A percentile compares a stretch with the other conserved stretches of the same genome.
These are phyloP conservation scores for Bimuria novae-zelandiae DNA, from an alignment of 2,329 filamentous ascomycete species.

Conservation along the genomic window DNA sequence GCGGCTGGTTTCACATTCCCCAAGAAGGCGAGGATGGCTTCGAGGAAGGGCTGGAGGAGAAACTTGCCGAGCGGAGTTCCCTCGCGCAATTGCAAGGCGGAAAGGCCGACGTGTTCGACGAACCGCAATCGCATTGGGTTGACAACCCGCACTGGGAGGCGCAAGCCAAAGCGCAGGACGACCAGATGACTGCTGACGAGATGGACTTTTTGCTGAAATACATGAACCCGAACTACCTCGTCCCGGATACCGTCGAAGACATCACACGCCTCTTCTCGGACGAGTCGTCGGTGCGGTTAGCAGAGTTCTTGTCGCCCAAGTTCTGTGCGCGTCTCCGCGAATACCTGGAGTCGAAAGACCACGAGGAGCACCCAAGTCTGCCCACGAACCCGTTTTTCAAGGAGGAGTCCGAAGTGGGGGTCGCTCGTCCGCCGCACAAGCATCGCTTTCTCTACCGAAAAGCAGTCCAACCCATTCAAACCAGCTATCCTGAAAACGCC, in stretches of 20 bases:
- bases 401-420: slow-evolving; percentile 52
- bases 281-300: slow-evolving; percentile 81
- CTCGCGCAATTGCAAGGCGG: slow-evolving; percentile 85
- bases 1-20: slow-evolving; percentile 98
- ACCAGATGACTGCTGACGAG: slow-evolving; percentile 73
- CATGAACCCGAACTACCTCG: slow-evolving; percentile 87
- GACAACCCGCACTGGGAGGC: slow-evolving; percentile 42
- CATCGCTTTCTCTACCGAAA: slow-evolving; percentile 88
- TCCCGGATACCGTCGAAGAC: slow-evolving; percentile 85
- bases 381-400: slow-evolving; percentile 38
- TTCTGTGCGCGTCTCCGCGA: slow-evolving; percentile 74
- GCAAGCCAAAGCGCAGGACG: slow-evolving; percentile 52
- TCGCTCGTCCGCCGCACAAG: slow-evolving; percentile 90
- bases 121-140: slow-evolving; percentile 68
- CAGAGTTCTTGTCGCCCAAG: slow-evolving; percentile 76
- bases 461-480: slow-evolving; percentile 47
- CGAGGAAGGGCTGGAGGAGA: slow-evolving; percentile 84
- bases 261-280: slow-evolving; percentile 79
- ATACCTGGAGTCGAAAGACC: slow-evolving; percentile 65
- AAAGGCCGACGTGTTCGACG: slow-evolving; percentile 87
- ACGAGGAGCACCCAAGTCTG: slow-evolving; percentile 51
- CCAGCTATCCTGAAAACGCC: slow-evolving; percentile 37
- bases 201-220: slow-evolving; percentile 90
- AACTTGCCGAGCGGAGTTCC: slow-evolving; percentile 85
- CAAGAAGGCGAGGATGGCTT: slow-evolving; percentile 93